Conservation (phyloP, 257 asterid species). For the Solanum sparsipilum region DNA sequence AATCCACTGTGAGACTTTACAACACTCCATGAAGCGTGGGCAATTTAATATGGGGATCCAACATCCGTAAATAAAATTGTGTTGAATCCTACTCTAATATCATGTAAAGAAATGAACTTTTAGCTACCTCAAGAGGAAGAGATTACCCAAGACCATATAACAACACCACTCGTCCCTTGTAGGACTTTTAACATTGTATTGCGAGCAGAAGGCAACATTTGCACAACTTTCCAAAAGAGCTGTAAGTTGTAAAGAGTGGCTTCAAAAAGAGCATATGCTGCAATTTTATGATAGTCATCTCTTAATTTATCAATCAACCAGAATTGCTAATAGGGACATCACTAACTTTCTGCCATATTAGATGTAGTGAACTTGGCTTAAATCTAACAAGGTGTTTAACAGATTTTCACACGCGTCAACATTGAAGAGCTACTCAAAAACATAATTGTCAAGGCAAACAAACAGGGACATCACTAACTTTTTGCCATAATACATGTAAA, state of each 20-base stretch:
- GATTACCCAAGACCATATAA: no score
- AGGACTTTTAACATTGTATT: no score
- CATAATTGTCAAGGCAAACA: not conserved
- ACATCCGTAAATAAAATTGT: not conserved
- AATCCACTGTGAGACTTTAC: not conserved
- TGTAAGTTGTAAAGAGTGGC: no score
- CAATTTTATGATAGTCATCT: no score
- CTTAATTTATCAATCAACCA: no score
- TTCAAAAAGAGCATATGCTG: no score
- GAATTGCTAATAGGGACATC: no score
- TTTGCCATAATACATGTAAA: not conserved
- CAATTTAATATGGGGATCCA: not conserved
- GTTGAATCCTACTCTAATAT: not conserved
- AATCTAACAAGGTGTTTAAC: not conserved
- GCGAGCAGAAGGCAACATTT: no score
- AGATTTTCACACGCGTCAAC: not conserved
- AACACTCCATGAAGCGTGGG: not conserved
- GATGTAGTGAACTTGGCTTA: not conserved
- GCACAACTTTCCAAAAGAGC: no score
- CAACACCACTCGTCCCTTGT: no score
- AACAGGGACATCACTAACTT: not conserved
- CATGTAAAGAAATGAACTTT: not conserved
- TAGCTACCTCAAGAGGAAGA: not conserved
- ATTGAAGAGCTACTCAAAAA: not conserved
- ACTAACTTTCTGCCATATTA: not conserved